Conservation (phyloP, 495 filamentous ascomycete species). For the Aspergillus incahuasiensis region DNA sequence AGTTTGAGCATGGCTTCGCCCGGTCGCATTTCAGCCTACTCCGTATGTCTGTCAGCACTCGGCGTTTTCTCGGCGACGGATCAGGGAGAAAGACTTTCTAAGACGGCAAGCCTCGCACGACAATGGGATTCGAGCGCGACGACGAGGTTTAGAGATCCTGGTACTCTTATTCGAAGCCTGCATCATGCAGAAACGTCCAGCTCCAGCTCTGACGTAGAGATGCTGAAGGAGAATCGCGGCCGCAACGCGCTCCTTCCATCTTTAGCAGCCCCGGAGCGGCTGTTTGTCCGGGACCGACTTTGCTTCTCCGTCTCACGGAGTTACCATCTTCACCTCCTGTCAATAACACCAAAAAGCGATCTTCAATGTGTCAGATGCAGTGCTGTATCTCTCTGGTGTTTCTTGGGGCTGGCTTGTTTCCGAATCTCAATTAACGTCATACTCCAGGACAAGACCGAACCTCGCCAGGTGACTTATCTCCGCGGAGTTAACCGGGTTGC, state of each 20-base stretch:
- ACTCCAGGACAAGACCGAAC: too few species aligned
- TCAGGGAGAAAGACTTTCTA: constrained; percentile 5
- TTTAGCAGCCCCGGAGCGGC: background rate
- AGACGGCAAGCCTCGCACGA: constrained; percentile 14
- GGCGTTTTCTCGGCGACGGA: background rate
- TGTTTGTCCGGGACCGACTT: background rate
- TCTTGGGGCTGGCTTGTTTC: too few species aligned
- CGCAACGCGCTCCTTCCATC: background rate
- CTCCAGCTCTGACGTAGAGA: background rate
- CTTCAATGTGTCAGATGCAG: too few species aligned
- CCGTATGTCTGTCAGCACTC: background rate
- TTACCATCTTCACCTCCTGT: too few species aligned
- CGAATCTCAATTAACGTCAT: too few species aligned
- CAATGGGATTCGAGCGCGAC: constrained; percentile 10
- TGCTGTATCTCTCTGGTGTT: too few species aligned
- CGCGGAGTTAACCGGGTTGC: too few species aligned
- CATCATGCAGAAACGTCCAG: background rate
- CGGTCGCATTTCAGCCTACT: constrained; percentile 15
- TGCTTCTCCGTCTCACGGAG: too few species aligned
- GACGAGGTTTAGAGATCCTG: background rate
- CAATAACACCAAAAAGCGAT: too few species aligned
- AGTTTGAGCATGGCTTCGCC: constrained; percentile 13
- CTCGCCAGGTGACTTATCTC: too few species aligned
- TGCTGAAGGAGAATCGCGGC: background rate
- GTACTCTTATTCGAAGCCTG: background rate